A percentile compares a stretch with the other conserved stretches of the same genome.
Evolutionary conservation across 164 flowering plant species (phyloP).

Genomic region (Dillenia suffruticosa): DNA sequence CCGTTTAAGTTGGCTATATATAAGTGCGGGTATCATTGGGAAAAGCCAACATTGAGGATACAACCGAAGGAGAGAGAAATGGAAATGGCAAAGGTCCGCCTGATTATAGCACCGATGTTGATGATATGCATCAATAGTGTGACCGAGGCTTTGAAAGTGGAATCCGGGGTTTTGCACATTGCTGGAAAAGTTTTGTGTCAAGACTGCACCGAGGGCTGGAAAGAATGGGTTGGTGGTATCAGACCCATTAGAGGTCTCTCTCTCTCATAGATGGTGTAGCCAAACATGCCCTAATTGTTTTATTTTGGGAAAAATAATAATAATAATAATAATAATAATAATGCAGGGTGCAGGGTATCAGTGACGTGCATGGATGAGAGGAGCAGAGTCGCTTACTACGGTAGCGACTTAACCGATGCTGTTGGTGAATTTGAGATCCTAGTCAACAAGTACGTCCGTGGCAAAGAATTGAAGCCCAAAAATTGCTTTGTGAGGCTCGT

Average conservation of each 20-base stretch:
- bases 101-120: conserved; percentile 17
- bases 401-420: conserved; percentile 62
- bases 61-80: conserved; percentile 18
- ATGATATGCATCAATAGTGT: conserved; percentile 12
- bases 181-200: conserved; percentile 80
- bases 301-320: not conserved
- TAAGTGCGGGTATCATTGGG: not conserved
- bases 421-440: conserved; percentile 44
- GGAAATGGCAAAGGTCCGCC: conserved; percentile 5
- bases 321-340: conserved; percentile 42
- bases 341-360: conserved; percentile 50
- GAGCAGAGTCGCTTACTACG: conserved; percentile 47
- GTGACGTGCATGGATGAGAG: conserved; percentile 65
- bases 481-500: conserved; percentile 60
- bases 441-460: conserved; percentile 30
- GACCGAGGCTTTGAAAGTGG: conserved; percentile 18
- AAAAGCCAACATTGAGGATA: conserved; percentile 1
- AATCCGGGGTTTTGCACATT: conserved; percentile 32
- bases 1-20: not conserved
- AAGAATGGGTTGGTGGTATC: conserved; percentile 54
- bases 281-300: not conserved
- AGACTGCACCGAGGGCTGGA: conserved; percentile 65
- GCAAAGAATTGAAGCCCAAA: conserved; percentile 39
- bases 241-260: conserved; percentile 57
- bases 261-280: not conserved